Percentiles rank a stretch among this genome's conserved stretches.
phyloP scores from a whole-genome alignment of 768 basidiomycete species.

The Leccinum pellstonianum region DNA sequence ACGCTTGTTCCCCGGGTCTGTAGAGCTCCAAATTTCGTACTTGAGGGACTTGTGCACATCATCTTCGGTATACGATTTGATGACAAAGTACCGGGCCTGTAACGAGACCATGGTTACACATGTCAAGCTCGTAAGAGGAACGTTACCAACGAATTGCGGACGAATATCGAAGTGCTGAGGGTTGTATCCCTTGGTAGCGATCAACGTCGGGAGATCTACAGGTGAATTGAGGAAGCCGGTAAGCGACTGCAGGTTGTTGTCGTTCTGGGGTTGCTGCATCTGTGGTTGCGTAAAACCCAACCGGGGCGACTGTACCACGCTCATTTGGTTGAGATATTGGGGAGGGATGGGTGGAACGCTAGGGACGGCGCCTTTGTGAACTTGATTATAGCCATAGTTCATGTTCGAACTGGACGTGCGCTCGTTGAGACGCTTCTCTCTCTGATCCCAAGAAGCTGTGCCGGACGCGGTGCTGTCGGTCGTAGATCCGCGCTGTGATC shows the following conservation, averaged over 20 bases:
- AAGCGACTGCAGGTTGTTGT: slow-evolving; percentile 37
- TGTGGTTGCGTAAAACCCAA: slow-evolving; percentile 38
- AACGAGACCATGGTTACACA: slow-evolving; percentile 9
- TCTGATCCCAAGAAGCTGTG: slow-evolving; percentile 60
- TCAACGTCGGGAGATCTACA: slow-evolving; percentile 82
- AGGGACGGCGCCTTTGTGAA: slow-evolving; percentile 45
- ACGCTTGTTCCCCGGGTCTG: slow-evolving; percentile 95
- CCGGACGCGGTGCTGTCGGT: slow-evolving; percentile 34
- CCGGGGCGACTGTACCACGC: slow-evolving; percentile 34
- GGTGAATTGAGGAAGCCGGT: slow-evolving; percentile 59
- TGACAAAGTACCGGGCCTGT: slow-evolving; percentile 92
- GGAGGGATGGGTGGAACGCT: slow-evolving; percentile 71
- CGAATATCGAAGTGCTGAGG: slow-evolving; percentile 79
- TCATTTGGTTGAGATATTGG: slow-evolving; percentile 66
- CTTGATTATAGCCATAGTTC: slow-evolving; percentile 54
- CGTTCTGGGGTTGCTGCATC: slow-evolving; percentile 28
- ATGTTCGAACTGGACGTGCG: slow-evolving; percentile 71
- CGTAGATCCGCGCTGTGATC: slow-evolving; percentile 37
- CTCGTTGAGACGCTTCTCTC: slow-evolving; percentile 53
- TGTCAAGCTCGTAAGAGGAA: not conserved
- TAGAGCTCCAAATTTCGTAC: slow-evolving; percentile 97
- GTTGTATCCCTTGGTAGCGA: slow-evolving; percentile 89
- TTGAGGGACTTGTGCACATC: slow-evolving; percentile 98
- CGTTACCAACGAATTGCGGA: slow-evolving; percentile 65
- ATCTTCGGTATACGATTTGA: slow-evolving; percentile 99